These are phyloP conservation scores for Apiospora marii DNA, from an alignment of 2,329 filamentous ascomycete species.

Conservation along the genomic window DNA sequence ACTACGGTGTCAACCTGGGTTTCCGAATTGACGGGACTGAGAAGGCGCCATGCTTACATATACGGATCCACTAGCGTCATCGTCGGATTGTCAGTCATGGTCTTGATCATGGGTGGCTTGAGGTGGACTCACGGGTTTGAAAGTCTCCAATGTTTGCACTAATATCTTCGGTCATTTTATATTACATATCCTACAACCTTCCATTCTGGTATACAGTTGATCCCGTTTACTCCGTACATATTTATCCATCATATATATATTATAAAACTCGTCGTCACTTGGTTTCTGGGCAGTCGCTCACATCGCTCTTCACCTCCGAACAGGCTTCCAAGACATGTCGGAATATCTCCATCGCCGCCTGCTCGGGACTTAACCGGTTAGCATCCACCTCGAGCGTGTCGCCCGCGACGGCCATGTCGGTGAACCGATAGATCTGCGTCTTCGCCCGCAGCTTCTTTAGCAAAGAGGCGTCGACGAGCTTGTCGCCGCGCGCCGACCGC, in stretches of 20 bases:
- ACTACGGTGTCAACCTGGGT: conserved; percentile 76
- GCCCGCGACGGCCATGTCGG: background rate
- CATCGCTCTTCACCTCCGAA: background rate
- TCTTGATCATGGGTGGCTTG: conserved; percentile 78
- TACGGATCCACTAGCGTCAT: conserved; percentile 72
- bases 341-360: background rate
- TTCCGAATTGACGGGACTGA: conserved; percentile 62
- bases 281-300: background rate
- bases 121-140: conserved; percentile 71
- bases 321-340: background rate
- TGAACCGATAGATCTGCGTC: background rate
- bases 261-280: background rate
- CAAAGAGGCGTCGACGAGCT: background rate
- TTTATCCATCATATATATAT: background rate
- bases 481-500: background rate
- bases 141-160: conserved; percentile 48
- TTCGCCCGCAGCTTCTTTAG: background rate
- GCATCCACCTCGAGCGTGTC: background rate
- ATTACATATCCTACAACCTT: background rate
- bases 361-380: background rate
- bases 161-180: background rate
- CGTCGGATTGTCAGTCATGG: conserved; percentile 64
- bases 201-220: background rate
- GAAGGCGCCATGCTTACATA: conserved; percentile 64
- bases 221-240: background rate